A percentile compares a stretch with the other conserved stretches of the same genome.
Evolutionary conservation across 805 yeast genomes (phyloP).

Genomic region (Wickerhamiella lipophila): DNA sequence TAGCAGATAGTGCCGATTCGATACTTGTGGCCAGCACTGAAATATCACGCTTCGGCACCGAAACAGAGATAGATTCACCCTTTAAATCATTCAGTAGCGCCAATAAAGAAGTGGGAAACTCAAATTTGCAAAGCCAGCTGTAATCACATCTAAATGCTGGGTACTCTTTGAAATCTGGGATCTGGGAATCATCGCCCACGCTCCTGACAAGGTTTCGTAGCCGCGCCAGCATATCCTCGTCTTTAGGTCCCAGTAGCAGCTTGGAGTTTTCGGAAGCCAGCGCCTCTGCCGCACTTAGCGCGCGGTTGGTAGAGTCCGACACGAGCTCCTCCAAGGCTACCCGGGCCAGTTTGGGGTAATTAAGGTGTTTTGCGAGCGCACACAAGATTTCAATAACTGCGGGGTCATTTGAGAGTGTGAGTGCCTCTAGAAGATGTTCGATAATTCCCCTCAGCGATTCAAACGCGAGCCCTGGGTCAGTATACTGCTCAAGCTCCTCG

Average conservation of each 20-base stretch:
- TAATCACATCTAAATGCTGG: not conserved
- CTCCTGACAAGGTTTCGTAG: constrained; percentile 12
- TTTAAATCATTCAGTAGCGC: not conserved
- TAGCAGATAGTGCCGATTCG: constrained; percentile 4
- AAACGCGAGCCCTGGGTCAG: not conserved
- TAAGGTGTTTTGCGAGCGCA: constrained; percentile 11
- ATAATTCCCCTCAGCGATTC: not conserved
- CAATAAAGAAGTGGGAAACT: not conserved
- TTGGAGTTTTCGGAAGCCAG: constrained; percentile 1
- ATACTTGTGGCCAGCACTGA: constrained; percentile 8
- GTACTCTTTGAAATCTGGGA: not conserved
- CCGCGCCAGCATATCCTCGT: constrained; percentile 12
- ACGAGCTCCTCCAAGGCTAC: constrained; percentile 19
- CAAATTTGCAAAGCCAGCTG: constrained; percentile 1
- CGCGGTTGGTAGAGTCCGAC: constrained; percentile 14
- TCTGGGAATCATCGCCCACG: constrained; percentile 12
- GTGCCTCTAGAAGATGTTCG: constrained; percentile 13
- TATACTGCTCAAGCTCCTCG: constrained; percentile 25
- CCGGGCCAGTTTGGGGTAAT: constrained; percentile 16
- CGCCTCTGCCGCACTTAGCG: constrained; percentile 15
- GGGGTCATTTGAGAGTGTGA: constrained; percentile 13
- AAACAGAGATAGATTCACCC: not conserved
- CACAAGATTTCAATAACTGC: constrained; percentile 8
- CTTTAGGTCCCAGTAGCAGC: constrained; percentile 16
- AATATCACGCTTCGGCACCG: constrained; percentile 7